Evolutionary conservation across 2,329 filamentous ascomycete genomes (phyloP).

Genomic region (Paraphoma chrysanthemicola): DNA sequence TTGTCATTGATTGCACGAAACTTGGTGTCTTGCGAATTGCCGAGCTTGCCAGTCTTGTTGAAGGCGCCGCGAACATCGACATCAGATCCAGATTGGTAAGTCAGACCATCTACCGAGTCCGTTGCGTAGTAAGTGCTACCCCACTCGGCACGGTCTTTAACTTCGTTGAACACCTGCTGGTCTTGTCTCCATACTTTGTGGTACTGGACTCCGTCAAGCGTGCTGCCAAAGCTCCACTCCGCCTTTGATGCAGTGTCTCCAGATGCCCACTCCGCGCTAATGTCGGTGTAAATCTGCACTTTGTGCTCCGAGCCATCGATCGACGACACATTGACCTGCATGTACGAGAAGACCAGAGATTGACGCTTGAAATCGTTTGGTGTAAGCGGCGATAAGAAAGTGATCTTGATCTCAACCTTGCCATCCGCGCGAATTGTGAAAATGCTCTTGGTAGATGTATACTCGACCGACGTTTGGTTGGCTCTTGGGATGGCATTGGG

Average conservation of each 20-base stretch:
- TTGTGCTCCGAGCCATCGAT: conserved; percentile 68
- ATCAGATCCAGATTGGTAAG: conserved; percentile 57
- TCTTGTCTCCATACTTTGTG: conserved; percentile 63
- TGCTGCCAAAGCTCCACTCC: conserved; percentile 66
- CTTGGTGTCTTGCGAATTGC: conserved; percentile 55
- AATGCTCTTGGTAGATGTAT: conserved; percentile 74
- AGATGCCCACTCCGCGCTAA: conserved; percentile 79
- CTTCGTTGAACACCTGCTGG: conserved; percentile 57
- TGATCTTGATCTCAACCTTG: conserved; percentile 69
- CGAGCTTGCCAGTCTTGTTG: conserved; percentile 51
- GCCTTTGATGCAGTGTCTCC: conserved; percentile 64
- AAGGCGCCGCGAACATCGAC: conserved; percentile 57
- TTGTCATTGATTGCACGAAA: conserved; percentile 58
- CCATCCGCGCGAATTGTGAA: conserved; percentile 71
- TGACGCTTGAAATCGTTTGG: conserved; percentile 71
- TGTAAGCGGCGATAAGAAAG: conserved; percentile 74
- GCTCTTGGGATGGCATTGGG: conserved; percentile 58
- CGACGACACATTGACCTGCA: conserved; percentile 68
- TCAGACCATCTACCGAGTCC: conserved; percentile 48
- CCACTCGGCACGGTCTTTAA: conserved; percentile 59
- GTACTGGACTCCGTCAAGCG: conserved; percentile 58
- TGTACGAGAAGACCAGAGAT: conserved; percentile 74
- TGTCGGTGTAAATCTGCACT: conserved; percentile 76
- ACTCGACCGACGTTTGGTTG: conserved; percentile 69
- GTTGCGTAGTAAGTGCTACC: conserved; percentile 63